Evolutionary conservation across 1,284 basidiomycete genomes (phyloP).

Genomic region (Trichosporon sp.): DNA sequence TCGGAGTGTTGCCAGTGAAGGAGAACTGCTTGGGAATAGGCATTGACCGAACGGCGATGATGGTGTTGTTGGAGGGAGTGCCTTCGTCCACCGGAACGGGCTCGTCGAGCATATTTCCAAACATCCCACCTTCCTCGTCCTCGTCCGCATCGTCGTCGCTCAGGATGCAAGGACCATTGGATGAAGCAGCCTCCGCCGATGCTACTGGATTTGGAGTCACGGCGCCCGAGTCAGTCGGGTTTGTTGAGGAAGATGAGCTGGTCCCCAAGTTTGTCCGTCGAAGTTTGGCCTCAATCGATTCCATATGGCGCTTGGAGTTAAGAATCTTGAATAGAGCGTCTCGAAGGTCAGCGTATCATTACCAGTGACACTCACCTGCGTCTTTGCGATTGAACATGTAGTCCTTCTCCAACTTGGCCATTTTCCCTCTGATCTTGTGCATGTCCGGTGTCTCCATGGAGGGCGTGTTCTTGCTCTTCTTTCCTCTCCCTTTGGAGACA

Average conservation of each 20-base stretch:
- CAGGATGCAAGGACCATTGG: not conserved
- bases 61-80: slow-evolving; percentile 51
- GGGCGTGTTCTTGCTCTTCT: slow-evolving; percentile 38
- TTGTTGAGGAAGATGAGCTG: not conserved
- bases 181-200: not conserved
- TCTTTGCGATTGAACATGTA: slow-evolving; percentile 71
- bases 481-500: slow-evolving; percentile 29
- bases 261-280: not conserved
- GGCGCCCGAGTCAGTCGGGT: not conserved
- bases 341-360: slow-evolving; percentile 23
- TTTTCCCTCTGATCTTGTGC: slow-evolving; percentile 53
- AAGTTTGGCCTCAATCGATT: slow-evolving; percentile 53
- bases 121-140: slow-evolving; percentile 60
- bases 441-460: slow-evolving; percentile 49
- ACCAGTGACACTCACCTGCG: slow-evolving; percentile 44
- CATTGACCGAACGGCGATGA: slow-evolving; percentile 67
- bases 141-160: slow-evolving; percentile 13
- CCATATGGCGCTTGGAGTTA: slow-evolving; percentile 55
- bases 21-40: slow-evolving; percentile 73
- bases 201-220: not conserved
- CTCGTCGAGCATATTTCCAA: slow-evolving; percentile 70
- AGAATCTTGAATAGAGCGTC: slow-evolving; percentile 58
- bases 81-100: slow-evolving; percentile 49
- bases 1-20: slow-evolving; percentile 35
- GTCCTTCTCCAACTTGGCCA: slow-evolving; percentile 58